Evolutionary conservation across 768 basidiomycete genomes (phyloP).

Genomic region (Collybia sordida): DNA sequence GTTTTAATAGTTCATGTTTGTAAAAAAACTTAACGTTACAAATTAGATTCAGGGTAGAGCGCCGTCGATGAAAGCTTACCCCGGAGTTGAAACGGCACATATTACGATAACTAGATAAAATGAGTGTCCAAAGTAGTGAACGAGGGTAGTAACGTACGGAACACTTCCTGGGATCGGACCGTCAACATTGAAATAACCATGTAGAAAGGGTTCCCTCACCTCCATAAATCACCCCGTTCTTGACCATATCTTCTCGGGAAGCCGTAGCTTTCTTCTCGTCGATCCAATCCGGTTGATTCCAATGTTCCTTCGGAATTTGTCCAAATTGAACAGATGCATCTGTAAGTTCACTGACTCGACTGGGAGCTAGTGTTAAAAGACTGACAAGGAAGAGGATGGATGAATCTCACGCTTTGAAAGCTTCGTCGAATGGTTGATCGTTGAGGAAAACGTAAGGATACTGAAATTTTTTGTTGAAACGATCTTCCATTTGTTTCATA

Average conservation of each 20-base stretch:
- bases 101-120: constrained; percentile 67
- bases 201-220: constrained; percentile 34
- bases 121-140: not conserved
- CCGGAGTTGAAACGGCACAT: constrained; percentile 98
- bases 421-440: constrained; percentile 69
- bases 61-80: constrained; percentile 41
- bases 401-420: constrained; percentile 59
- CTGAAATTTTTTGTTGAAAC: constrained; percentile 84
- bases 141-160: constrained; percentile 47
- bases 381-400: not conserved
- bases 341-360: constrained; percentile 59
- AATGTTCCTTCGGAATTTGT: constrained; percentile 74
- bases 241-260: constrained; percentile 68
- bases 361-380: constrained; percentile 18
- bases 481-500: constrained; percentile 79
- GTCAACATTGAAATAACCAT: constrained; percentile 1
- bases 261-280: constrained; percentile 70
- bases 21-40: constrained; percentile 69
- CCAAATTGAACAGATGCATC: constrained; percentile 69
- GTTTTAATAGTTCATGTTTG: constrained; percentile 74
- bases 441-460: constrained; percentile 91
- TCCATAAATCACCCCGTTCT: constrained; percentile 66
- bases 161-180: constrained; percentile 58
- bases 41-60: not conserved
- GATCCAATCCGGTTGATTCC: constrained; percentile 81